Evolutionary conservation across 805 yeast species (phyloP), one percentile per base, ranked within the genome.

Genomic region (Starmerella vaccinii): DNA sequence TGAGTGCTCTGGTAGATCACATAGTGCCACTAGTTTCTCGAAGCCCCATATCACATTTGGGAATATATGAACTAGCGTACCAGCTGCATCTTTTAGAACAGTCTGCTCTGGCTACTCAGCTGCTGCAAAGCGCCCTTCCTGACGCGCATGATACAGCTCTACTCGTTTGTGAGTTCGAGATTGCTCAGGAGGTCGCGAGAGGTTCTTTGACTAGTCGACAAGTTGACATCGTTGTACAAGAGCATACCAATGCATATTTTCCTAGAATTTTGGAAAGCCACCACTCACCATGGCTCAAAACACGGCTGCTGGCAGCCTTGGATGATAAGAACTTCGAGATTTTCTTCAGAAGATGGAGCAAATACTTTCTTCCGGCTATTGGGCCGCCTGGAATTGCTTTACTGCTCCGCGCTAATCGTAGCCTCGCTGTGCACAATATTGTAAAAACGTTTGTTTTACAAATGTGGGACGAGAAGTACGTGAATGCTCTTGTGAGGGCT

Each of bases 21-120:
- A 18, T 60, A 1, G 41, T 47, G n/a, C 60, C 58, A 0, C 37
- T 30, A 2, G 41, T 59, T 10, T 15, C 10, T 18, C 38, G 19
- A 2, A 26, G 42, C 10, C 39, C 55, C 2, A 38, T 54, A 4
- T 56, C 54, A 15, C 34, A 45, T 18, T 35, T 56, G 23, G 58
- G 57, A 6, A 34, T 56, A 3, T 38, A 47, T 3, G 56, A 55
- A 38, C 34, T 61, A 24, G 52, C 50, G 19, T 47, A 30, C 12
- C 55, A 47, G 13, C 42, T 59, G 29, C 30, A 46, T n/a, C 16
- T 42, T 5, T 15, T 41, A 18, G 58, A 51, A 9, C 56, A 57
- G 12, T 49, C 37, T 13, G 52, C 55, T 10, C 52, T 61, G 12
- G 61, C 60, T 5, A 27, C 32, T 3, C 63, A 59, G 37, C 35